Base-by-base conservation (phyloP, 129 eudicot species). In the Tagetes patula region DNA sequence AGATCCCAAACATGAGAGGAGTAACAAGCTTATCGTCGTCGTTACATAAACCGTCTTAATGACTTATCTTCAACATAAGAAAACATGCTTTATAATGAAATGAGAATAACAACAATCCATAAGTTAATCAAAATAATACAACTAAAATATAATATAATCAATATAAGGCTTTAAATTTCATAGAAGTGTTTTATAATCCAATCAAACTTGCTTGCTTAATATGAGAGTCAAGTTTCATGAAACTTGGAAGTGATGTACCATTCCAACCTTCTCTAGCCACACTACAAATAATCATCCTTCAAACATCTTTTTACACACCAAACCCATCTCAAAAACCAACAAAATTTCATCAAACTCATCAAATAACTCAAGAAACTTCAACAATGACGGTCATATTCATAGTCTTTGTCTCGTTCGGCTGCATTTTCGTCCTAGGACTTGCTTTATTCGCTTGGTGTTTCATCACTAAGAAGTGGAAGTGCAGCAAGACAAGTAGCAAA, bases 111-210 rank as follows among this genome's bases (percentile, higher is more conserved):
- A 54, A 38, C 27, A 71, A 3, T 71, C 12, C 31, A 27, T 54
- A 6, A 11, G 67, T 41, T 72, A 67, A 56, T 40, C 12, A 42
- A 6, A 41, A 11, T n/a, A 41, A 40, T 31, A 0, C 34, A 33
- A 60, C 34, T 11, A 11, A 11, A 60, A 12, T 36, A 34, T 0
- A 9, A 36, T 13, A 4, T 0, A 33, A 45, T 30, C 40, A 14
- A 0, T 33, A 59, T 2, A 9, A 43, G 70, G 47, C 52, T 8
- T 12, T 47, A 58, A 56, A 41, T 6, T 30, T 32, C 38, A 66
- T 69, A 81, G 74, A 75, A 78, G 89, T 91, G 85, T 82, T 79
- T 79, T 85, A 53, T 70, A 91, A 85, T 85, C 56, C 87, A 87
- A 83, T 56, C 83, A 85, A 64, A 82, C 79, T 41, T 38, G 7